Evolutionary conservation across 2,329 filamentous ascomycete genomes (phyloP).

Genomic region (Fusarium veterinarium): DNA sequence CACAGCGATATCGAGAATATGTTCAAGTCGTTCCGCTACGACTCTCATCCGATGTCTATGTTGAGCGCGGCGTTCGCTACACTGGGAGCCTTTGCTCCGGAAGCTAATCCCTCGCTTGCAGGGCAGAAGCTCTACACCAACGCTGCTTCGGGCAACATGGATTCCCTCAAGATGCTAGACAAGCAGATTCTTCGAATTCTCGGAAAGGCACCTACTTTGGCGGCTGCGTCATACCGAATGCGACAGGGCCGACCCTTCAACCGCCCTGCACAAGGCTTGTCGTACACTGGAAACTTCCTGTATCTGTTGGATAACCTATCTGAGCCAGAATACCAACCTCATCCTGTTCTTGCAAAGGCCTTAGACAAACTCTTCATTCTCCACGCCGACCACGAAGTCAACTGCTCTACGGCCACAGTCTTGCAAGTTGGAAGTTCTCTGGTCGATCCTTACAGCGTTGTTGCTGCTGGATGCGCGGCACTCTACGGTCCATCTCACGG

Average conservation of each 20-base stretch:
- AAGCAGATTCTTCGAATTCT: constrained; percentile 65
- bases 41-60: constrained; percentile 65
- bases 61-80: constrained; percentile 62
- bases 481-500: constrained; percentile 69
- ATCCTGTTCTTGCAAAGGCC: constrained; percentile 61
- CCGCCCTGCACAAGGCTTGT: constrained; percentile 58
- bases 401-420: constrained; percentile 66
- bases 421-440: constrained; percentile 67
- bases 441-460: constrained; percentile 66
- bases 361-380: constrained; percentile 66
- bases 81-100: constrained; percentile 61
- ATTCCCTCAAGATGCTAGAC: constrained; percentile 58
- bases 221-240: constrained; percentile 64
- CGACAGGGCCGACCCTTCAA: constrained; percentile 64
- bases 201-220: constrained; percentile 62
- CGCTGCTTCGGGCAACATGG: constrained; percentile 55
- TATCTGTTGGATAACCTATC: constrained; percentile 65
- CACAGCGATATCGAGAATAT: constrained; percentile 62
- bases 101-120: constrained; percentile 61
- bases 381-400: constrained; percentile 69
- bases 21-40: constrained; percentile 63
- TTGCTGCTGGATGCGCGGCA: constrained; percentile 63
- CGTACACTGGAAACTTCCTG: constrained; percentile 66
- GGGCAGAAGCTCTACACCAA: constrained; percentile 63
- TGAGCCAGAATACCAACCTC: constrained; percentile 58